Percentiles rank a stretch among this genome's conserved stretches.
phyloP scores from a whole-genome alignment of 495 filamentous ascomycete genomes.

The Daldinia caldariorum region DNA sequence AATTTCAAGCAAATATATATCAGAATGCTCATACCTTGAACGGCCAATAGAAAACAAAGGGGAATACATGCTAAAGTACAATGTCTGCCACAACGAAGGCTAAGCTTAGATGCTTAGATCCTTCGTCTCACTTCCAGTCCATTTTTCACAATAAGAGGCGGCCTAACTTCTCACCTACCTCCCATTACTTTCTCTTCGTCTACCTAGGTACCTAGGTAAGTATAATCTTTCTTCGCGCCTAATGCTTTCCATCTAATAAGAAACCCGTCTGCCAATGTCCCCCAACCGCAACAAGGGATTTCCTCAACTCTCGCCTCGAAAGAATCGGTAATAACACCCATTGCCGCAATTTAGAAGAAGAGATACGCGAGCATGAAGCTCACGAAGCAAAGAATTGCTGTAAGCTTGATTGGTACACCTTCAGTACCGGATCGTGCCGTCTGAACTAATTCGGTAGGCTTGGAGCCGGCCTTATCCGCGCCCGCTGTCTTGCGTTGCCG shows the following conservation, averaged over 20 bases:
- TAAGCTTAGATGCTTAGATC: constrained; percentile 13
- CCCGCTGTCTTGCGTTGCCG: constrained; percentile 72
- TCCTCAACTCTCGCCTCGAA: neutral
- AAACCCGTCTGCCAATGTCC: constrained; percentile 16
- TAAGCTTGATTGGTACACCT: constrained; percentile 87
- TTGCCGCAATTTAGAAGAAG: constrained; percentile 72
- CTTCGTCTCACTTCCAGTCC: constrained; percentile 28
- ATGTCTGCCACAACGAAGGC: constrained; percentile 33
- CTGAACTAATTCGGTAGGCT: constrained; percentile 61
- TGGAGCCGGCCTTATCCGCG: constrained; percentile 48
- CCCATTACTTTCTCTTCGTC: constrained; percentile 29
- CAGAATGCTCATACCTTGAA: constrained; percentile 34
- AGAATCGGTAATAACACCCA: constrained; percentile 10
- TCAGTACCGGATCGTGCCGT: constrained; percentile 67
- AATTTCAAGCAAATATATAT: constrained; percentile 37
- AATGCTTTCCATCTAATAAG: constrained; percentile 6
- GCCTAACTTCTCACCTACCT: constrained; percentile 8
- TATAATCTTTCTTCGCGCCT: constrained; percentile 11
- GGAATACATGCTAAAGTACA: constrained; percentile 46
- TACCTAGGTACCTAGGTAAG: too few relatives aligned
- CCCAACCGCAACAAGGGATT: neutral
- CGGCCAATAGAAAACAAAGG: constrained; percentile 33
- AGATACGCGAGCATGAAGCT: constrained; percentile 94
- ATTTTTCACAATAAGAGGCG: constrained; percentile 4
- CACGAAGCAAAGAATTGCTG: constrained; percentile 83